Base-by-base conservation (phyloP, 148 eudicot genomes). In the Spergularia bocconei region DNA sequence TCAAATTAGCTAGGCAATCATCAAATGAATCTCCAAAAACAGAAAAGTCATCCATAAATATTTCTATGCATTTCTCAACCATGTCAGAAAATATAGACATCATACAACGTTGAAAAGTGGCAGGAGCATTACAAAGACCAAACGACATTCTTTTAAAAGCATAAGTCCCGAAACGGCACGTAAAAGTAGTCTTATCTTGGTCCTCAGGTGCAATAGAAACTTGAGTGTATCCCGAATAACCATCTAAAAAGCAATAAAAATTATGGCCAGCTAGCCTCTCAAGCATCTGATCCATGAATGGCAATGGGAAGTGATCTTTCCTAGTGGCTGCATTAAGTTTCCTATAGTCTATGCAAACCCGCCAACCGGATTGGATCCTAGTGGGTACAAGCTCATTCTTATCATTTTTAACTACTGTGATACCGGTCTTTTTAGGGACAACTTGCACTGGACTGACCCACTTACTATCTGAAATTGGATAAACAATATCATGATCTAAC, bases 41-140 rank as follows among this genome's bases (percentile, higher is more conserved):
- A 7, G 62, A 75, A 29, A 75, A 75, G 19, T 64, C 78, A 52
- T 75, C 77, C 69, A 74, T 74, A 15, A 74, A 74, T 4, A 63
- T 25, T 63, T 67, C 67, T 6, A 41, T 41, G 19, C 12, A 74
- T 54, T n/a, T n/a, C 69, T 20, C 55, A 20, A 73, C 47, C 67
- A 73, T 21, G 8, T 73, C 54, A 15, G 71, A 67, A 47, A 67
- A 67, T 14, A 69, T 41, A 25, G 52, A 44, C 8, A 63, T 60
- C 70, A 64, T 44, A 11, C 60, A 25, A 16, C 69, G 38, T 21
- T 64, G 70, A 51, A 63, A 75, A 13, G 78, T 75, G 15, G 69
- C 69, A 8, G 59, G 69, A 6, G 58, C 59, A 23, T 23, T 23
- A 23, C 25, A 23, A 23, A 23, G 25, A 23, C 25, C 25, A 23